Evolutionary conservation across 2,329 filamentous ascomycete genomes (phyloP), one percentile per base, ranked within the genome.

Genomic region (Cyphellophora attinorum): DNA sequence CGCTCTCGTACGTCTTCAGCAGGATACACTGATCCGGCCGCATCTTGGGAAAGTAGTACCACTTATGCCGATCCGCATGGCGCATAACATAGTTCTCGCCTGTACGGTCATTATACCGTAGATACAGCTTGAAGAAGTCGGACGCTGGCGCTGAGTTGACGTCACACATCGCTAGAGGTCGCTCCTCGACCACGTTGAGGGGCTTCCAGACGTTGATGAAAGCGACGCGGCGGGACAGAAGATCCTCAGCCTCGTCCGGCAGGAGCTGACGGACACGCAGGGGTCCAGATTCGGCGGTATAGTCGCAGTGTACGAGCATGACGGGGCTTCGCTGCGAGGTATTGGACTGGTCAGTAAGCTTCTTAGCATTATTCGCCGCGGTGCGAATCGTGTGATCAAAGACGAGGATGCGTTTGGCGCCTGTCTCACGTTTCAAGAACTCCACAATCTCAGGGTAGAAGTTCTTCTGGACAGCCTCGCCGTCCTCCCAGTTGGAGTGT

Each of bases 141-240:
- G 51, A 46, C 3, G 50, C 41, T 4, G 52, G 47, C 19, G 56
- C 54, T 5, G 57, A 54, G 12, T 47, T 45, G 15, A 58, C 55
- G 31, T 62, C 58, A 42, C 56, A 60, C 58, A 62, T 61, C 6
- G 58, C 58, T 5, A 62, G 47, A 1, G 59, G 59, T 10, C 56
- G 53, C 36, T 62, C 59, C 41, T 61, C 56, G 15, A 62, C 59
- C 12, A 34, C 57, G 28, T 38, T 14, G 14, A 70, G 57, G 1
- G 65, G 65, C 16, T 68, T 64, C 65, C 65, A 70, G 17, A 70
- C 62, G 34, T 70, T 70, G 47, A 68, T 59, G 35, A 69, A 68
- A 8, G 65, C 62, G 27, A 61, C 58, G 6, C 65, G 58, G 5
- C 61, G 57, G n/a, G 59, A 54, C 4, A 68, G 53, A 0, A 69